Conservation (phyloP, 495 filamentous ascomycete species). For the Immersiella caudata region DNA sequence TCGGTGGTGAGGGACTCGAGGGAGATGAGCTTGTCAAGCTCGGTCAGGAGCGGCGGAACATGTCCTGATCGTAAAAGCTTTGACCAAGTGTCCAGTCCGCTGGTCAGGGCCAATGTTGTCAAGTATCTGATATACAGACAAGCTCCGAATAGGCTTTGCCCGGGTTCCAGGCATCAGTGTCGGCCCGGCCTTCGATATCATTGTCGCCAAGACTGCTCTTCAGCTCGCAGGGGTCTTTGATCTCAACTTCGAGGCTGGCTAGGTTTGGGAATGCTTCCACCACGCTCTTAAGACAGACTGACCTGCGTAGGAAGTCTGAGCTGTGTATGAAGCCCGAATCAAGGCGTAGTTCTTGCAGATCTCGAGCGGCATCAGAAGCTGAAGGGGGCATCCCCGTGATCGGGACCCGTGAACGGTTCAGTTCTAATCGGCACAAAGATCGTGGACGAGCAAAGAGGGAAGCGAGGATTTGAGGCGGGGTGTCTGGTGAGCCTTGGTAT, state of each 20-base stretch:
- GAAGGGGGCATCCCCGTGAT: not conserved
- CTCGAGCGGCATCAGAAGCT: not conserved
- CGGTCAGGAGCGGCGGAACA: not conserved
- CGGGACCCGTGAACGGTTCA: not conserved
- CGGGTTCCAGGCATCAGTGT: too few relatives aligned
- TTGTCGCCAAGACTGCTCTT: not conserved
- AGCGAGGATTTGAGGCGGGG: not conserved
- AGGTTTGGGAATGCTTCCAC: not conserved
- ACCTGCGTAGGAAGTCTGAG: not conserved
- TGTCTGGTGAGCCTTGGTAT: not conserved
- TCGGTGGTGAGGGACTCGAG: not conserved
- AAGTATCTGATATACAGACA: not conserved
- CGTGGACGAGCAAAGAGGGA: not conserved
- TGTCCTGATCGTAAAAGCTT: not conserved
- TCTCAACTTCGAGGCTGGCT: not conserved
- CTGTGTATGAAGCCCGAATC: not conserved
- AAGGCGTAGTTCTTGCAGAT: not conserved
- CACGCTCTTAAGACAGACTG: not conserved
- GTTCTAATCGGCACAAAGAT: not conserved
- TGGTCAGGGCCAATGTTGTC: not conserved
- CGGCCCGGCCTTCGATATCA: not conserved
- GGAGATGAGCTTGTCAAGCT: not conserved
- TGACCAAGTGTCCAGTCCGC: not conserved
- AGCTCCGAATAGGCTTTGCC: not conserved
- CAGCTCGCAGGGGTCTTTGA: not conserved